Base-by-base conservation (phyloP, 768 basidiomycete genomes). In the Fibroporia radiculosa region DNA sequence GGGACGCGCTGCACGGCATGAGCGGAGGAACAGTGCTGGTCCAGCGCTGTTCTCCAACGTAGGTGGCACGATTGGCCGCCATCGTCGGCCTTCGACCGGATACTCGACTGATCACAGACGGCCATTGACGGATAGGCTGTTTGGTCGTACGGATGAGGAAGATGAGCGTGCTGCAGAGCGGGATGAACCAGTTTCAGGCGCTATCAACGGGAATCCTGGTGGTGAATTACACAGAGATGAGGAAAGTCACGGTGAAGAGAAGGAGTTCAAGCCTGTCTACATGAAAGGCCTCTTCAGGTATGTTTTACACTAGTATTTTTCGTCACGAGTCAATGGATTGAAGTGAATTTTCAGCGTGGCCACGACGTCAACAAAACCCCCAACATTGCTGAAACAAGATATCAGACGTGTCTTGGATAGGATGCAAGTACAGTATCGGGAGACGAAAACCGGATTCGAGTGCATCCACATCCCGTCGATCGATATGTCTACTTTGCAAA, bases 391-490 rank as follows among this genome's bases (percentile, higher is more conserved):
- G 65, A 87, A 90, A 63, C 66, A 73, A 46, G 95, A 98, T 63
- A 84, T 99, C 51, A 73, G 76, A 39, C 76, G 78, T 11, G 93
- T 96, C 1, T 74, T 98, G 29, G 89, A 93, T 56, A 78, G 93
- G 37, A 91, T 98, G 80, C 92, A 93, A 51, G 86, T 99, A 25
- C 90, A 92, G 62, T 92, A 96, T 60, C 78, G 91, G 31, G 87
- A 92, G 62, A 91, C 78, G 53, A 88, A 83, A 65, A 72, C 80
- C 46, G 96, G 95, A 2, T 98, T 91, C 61, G 95, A 99, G 62
- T 99, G 96, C 66, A 87, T 95, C 19, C 92, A 99, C 61, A 65
- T 88, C 24, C 95, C 95, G 0, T 93, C 90, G 23, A 97, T 98
- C 62, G 93, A 96, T 59, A 66, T 97, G 8, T 73, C 84, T 3